These are phyloP conservation scores for Neonectria faginata DNA, from an alignment of 2,329 filamentous ascomycete genomes.

Conservation along the genomic window DNA sequence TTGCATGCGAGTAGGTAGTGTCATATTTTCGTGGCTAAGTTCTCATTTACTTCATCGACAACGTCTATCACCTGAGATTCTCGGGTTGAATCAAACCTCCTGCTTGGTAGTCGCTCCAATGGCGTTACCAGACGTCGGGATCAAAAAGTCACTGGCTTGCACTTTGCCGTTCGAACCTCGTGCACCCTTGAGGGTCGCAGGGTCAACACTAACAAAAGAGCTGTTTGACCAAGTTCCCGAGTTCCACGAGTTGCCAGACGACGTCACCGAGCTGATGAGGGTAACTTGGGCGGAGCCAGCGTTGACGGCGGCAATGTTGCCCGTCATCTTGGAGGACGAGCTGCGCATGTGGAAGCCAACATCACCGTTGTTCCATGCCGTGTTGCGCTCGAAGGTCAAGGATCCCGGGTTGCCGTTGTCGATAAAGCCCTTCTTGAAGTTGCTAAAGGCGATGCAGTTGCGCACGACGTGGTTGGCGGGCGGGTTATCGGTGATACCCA, in stretches of 20 bases:
- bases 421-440: constrained; percentile 57
- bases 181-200: constrained; percentile 51
- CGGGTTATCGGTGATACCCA: constrained; percentile 50
- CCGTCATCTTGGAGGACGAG: constrained; percentile 49
- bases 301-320: constrained; percentile 53
- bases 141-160: constrained; percentile 55
- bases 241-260: constrained; percentile 59
- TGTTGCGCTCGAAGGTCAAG: constrained; percentile 55
- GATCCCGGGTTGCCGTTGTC: constrained; percentile 57
- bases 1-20: too few relatives aligned
- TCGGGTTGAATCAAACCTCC: background rate
- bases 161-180: constrained; percentile 55
- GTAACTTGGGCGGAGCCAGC: constrained; percentile 22
- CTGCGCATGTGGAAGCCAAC: constrained; percentile 39
- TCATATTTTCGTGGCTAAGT: too few relatives aligned
- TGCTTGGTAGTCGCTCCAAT: constrained; percentile 40
- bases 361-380: constrained; percentile 57
- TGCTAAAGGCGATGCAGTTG: constrained; percentile 58
- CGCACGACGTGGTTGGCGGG: constrained; percentile 56
- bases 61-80: too few relatives aligned
- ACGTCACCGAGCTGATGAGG: constrained; percentile 30
- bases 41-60: too few relatives aligned
- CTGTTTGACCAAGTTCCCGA: constrained; percentile 52
- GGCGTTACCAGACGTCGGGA: constrained; percentile 49
- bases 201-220: constrained; percentile 54